A percentile compares a stretch with the other conserved stretches of the same genome.
phyloP scores from a whole-genome alignment of 140 eudicot genomes.

The Eryngium alpinum region DNA sequence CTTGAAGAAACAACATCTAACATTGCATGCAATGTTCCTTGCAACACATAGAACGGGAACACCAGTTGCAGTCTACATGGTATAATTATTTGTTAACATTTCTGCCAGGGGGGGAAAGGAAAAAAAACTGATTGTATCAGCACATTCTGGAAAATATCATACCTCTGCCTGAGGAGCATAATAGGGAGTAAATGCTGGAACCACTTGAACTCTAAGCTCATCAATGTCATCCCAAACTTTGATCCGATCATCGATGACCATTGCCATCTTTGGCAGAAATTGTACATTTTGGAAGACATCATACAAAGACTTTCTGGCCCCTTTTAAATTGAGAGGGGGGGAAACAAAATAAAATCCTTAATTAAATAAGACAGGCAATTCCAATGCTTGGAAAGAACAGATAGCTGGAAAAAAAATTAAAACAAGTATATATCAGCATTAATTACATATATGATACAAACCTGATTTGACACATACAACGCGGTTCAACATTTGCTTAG shows the following conservation, averaged over 20 bases:
- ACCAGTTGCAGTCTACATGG: constrained; percentile 56
- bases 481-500: constrained; percentile 63
- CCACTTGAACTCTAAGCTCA: constrained; percentile 94
- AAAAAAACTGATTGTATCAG: constrained; percentile 9
- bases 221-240: constrained; percentile 96
- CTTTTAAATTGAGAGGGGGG: constrained; percentile 28
- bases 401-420: not conserved
- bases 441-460: constrained; percentile 18
- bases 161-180: constrained; percentile 99
- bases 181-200: constrained; percentile 94
- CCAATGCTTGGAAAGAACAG: not conserved
- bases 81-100: constrained; percentile 1
- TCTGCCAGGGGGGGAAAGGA: not conserved
- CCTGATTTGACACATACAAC: constrained; percentile 90
- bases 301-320: constrained; percentile 65
- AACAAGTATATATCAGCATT: not conserved
- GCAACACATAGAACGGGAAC: constrained; percentile 97
- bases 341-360: not conserved
- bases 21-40: constrained; percentile 94
- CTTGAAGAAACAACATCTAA: constrained; percentile 92
- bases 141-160: constrained; percentile 11
- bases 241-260: constrained; percentile 90
- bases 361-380: not conserved
- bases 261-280: constrained; percentile 92
- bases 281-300: constrained; percentile 69